Conservation (phyloP, 139 green algal species). For the Chlorella sp. region DNA sequence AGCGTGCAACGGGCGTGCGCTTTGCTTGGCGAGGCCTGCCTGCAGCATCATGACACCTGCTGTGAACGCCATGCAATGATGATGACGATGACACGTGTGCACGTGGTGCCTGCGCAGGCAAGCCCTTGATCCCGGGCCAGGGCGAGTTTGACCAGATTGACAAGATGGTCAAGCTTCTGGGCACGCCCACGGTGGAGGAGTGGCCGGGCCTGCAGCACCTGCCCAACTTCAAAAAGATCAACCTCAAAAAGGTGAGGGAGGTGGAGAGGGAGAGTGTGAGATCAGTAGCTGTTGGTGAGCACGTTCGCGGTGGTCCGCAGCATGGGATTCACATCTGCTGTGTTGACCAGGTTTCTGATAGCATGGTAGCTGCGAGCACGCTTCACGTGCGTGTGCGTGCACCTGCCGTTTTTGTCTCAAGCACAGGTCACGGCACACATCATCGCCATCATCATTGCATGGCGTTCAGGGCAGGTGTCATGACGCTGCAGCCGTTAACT, state of each 20-base stretch:
- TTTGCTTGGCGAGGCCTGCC: not conserved
- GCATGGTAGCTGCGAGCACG: too few species aligned
- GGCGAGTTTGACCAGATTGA: constrained; percentile 74
- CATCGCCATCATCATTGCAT: not conserved
- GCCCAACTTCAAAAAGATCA: constrained; percentile 28
- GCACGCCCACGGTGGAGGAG: constrained; percentile 66
- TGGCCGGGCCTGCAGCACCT: constrained; percentile 69
- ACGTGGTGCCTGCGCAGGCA: constrained; percentile 8
- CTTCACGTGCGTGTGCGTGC: too few species aligned
- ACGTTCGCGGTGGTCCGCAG: too few species aligned
- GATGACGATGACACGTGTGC: not conserved
- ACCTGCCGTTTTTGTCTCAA: not conserved
- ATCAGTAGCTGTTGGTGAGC: too few species aligned
- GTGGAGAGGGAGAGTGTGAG: too few species aligned
- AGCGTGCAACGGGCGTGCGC: not conserved
- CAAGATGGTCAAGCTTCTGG: constrained; percentile 69
- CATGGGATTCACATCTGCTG: too few species aligned
- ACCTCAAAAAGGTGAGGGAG: constrained; percentile 11
- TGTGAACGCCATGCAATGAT: not conserved
- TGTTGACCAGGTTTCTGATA: too few species aligned
- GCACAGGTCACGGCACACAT: not conserved
- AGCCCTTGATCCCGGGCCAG: constrained; percentile 62
- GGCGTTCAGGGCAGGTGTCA: not conserved
- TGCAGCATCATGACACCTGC: not conserved
- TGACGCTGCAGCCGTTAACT: not conserved